phyloP scores from a whole-genome alignment of 345 rosid species.

The Streptanthus diversifolius region DNA sequence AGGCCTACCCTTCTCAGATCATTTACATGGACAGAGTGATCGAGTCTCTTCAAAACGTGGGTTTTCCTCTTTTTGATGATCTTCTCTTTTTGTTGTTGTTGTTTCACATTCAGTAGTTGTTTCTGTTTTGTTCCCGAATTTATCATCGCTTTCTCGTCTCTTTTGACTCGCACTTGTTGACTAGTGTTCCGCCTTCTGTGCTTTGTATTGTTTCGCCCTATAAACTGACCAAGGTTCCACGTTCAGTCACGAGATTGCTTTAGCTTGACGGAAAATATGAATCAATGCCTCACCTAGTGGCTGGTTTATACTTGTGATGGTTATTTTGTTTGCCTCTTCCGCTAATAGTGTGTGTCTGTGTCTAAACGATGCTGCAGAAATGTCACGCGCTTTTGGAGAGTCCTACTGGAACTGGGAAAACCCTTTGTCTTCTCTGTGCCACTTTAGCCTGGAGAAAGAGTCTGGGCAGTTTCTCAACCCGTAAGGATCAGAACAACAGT shows the following conservation, averaged over 20 bases:
- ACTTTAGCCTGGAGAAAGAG: conserved; percentile 98
- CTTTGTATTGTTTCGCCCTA: not conserved
- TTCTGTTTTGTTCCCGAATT: not conserved
- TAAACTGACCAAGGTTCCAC: not conserved
- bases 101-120: not conserved
- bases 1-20: conserved; percentile 86
- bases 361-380: conserved; percentile 43
- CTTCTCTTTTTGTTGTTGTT: not conserved
- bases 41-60: conserved; percentile 75
- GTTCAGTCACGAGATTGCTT: not conserved
- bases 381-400: conserved; percentile 94
- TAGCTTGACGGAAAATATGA: not conserved
- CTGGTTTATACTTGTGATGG: not conserved
- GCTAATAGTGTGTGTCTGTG: not conserved
- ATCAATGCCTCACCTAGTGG: not conserved
- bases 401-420: conserved; percentile 98
- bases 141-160: not conserved
- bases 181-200: not conserved
- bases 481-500: conserved; percentile 37
- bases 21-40: conserved; percentile 93
- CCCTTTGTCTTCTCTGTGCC: conserved; percentile 92
- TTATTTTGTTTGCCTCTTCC: not conserved
- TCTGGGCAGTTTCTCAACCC: conserved; percentile 67
- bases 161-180: not conserved
- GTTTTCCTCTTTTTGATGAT: conserved; percentile 1